Base-by-base conservation (phyloP, 179 eudicot species). In the Beta lomatogona region DNA sequence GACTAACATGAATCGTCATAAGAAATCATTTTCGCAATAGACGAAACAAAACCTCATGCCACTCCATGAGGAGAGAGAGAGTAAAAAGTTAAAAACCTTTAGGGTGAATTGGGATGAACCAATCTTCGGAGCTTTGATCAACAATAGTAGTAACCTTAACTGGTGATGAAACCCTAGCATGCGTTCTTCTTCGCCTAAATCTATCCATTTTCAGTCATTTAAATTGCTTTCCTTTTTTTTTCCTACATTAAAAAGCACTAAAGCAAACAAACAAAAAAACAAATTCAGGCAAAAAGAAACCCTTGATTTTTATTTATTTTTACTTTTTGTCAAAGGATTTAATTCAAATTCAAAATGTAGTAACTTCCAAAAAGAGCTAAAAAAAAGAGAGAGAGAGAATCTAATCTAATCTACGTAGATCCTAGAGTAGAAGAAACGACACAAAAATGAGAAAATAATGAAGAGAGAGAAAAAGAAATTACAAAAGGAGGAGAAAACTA, bases 201-300 rank as follows among this genome's bases (percentile, higher is more conserved):
- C 79, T 79, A 79, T 88, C 91, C 92, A 89, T 88, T 85, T 18
- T 53, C 78, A 75, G 74, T 53, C 88, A 81, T 69, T 41, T 80
- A 87, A 80, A 78, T 59, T 60, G 53, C 50, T 10, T 44, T 4
- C 13, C 13, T 21, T 4, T 21, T 19, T n/a, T 59, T 48, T 77
- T 25, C 52, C 19, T 53, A 54, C 77, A 75, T 75, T 31, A 58
- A 75, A 45, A 70, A 19, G 63, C 1, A 16, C 15, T 13, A 57
- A 57, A 57, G 28, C 2, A 59, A 4, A 52, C 16, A 44, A 74
- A 54, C 41, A 25, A 5, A 55, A 1, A 36, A 55, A 58, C 59
- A 79, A 88, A 66, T 68, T 73, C 54, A 64, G 79, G 53, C 69
- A 80, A 54, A n/a, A 45, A 63, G 64, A 36, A 41, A 48, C 63